These are phyloP conservation scores for Neurospora sp. DNA, from an alignment of 495 filamentous ascomycete genomes.

Conservation along the genomic window DNA sequence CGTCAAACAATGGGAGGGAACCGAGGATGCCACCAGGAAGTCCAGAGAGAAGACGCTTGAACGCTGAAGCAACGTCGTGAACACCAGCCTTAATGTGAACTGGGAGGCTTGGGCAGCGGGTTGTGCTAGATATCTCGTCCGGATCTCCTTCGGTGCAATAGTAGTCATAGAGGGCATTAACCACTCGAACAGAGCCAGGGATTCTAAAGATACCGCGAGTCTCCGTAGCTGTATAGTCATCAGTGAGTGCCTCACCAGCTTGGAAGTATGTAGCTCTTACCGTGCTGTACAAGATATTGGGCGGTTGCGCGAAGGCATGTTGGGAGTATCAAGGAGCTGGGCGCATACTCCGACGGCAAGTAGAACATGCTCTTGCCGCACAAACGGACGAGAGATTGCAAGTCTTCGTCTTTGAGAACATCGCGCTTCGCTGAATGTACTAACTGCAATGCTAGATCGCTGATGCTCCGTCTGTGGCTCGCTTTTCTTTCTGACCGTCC, in stretches of 20 bases:
- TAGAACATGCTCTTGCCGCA: slow-evolving; percentile 60
- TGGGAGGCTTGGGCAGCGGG: slow-evolving; percentile 43
- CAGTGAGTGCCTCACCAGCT: slow-evolving; percentile 4
- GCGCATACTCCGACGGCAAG: slow-evolving; percentile 55
- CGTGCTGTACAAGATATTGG: slow-evolving; percentile 53
- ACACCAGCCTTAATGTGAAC: slow-evolving; percentile 42
- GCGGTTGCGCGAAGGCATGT: slow-evolving; percentile 66
- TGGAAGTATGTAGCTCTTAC: slow-evolving; percentile 30
- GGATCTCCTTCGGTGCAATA: slow-evolving; percentile 42
- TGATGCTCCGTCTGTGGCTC: slow-evolving; percentile 35
- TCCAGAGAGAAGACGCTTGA: slow-evolving; percentile 60
- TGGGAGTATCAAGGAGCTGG: slow-evolving; percentile 54
- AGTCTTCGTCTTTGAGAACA: slow-evolving; percentile 47
- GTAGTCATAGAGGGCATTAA: slow-evolving; percentile 51
- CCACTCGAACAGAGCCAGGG: slow-evolving; percentile 43
- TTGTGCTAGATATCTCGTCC: slow-evolving; percentile 39
- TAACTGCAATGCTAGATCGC: slow-evolving; percentile 40
- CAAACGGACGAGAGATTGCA: slow-evolving; percentile 58
- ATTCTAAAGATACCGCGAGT: slow-evolving; percentile 56
- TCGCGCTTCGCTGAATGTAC: slow-evolving; percentile 38
- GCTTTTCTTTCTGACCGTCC: slow-evolving; percentile 21
- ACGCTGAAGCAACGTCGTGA: slow-evolving; percentile 62
- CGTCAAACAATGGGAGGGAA: slow-evolving; percentile 53
- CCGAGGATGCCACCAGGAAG: slow-evolving; percentile 69
- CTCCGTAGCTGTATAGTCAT: slow-evolving; percentile 25